A percentile compares a stretch with the other conserved stretches of the same genome.
Evolutionary conservation across 352 stramenopile genomes (phyloP).

Genomic region (Thalassiosira livingstoniorum): DNA sequence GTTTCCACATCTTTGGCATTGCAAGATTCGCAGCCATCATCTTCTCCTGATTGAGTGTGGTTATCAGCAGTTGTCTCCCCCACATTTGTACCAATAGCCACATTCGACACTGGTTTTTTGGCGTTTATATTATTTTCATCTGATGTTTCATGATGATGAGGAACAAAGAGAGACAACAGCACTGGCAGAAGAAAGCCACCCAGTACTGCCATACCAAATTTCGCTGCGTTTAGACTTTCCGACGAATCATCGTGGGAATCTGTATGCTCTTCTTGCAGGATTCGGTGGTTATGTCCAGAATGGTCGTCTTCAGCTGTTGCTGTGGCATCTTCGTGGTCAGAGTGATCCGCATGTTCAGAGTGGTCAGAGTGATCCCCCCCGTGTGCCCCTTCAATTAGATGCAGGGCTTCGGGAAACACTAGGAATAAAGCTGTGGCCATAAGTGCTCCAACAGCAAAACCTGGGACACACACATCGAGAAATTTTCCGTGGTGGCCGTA

Average conservation of each 20-base stretch:
- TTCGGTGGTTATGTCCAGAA: neutral
- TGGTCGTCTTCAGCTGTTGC: neutral
- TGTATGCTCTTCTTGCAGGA: neutral
- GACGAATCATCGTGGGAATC: conserved; percentile 6
- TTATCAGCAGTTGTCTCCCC: conserved; percentile 12
- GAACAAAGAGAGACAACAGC: too few species aligned
- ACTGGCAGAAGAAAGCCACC: conserved; percentile 83
- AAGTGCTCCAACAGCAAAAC: conserved; percentile 84
- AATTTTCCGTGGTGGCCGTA: conserved; percentile 2
- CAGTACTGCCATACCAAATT: conserved; percentile 80
- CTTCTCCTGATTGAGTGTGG: neutral
- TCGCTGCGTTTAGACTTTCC: conserved; percentile 60
- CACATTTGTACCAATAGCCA: neutral
- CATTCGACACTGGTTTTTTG: neutral
- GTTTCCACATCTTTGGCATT: neutral
- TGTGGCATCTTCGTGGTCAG: neutral
- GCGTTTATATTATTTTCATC: neutral
- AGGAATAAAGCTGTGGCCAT: conserved; percentile 88
- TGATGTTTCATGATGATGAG: conserved; percentile 42
- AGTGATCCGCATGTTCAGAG: neutral
- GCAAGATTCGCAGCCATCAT: conserved; percentile 26
- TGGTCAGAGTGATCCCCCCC: neutral
- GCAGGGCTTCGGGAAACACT: conserved; percentile 86
- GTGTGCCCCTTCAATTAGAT: conserved; percentile 50
- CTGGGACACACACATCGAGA: conserved; percentile 48